These are phyloP conservation scores for Chaetoceros muelleri DNA, from an alignment of 108 stramenopile species.

Conservation along the genomic window DNA sequence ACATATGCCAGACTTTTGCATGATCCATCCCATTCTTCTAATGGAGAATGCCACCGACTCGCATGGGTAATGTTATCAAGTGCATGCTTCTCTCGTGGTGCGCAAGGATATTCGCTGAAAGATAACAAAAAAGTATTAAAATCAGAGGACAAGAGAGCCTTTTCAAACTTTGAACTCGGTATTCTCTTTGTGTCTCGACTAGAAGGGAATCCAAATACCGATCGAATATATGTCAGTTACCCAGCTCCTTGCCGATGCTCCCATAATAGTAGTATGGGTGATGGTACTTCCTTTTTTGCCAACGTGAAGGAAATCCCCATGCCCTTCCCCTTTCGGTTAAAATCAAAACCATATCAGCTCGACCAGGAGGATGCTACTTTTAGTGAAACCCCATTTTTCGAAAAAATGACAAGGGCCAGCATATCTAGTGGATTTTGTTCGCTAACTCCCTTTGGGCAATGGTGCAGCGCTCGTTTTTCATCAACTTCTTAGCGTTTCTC, in stretches of 20 bases:
- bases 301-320: slow-evolving; percentile 41
- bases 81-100: slow-evolving; percentile 69
- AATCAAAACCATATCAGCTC: slow-evolving; percentile 39
- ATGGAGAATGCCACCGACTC: slow-evolving; percentile 9
- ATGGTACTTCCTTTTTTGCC: slow-evolving; percentile 9
- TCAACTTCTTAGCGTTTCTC: too few species aligned
- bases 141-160: slow-evolving; percentile 26
- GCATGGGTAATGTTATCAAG: slow-evolving; percentile 69
- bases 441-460: slow-evolving; percentile 30
- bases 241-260: slow-evolving; percentile 30
- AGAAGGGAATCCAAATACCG: slow-evolving; percentile 21
- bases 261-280: slow-evolving; percentile 1
- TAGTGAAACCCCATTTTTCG: slow-evolving; percentile 57
- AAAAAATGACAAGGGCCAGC: slow-evolving; percentile 42
- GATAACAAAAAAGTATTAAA: slow-evolving; percentile 9
- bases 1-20: slow-evolving; percentile 55
- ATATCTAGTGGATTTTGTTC: slow-evolving; percentile 30
- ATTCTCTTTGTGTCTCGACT: slow-evolving; percentile 58
- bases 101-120: slow-evolving; percentile 46
- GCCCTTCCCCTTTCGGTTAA: slow-evolving; percentile 54
- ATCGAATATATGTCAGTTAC: slow-evolving; percentile 53
- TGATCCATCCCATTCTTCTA: slow-evolving; percentile 10
- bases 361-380: slow-evolving; percentile 42
- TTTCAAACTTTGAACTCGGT: slow-evolving; percentile 76
- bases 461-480: not conserved